Percentiles rank a stretch among this genome's conserved stretches.
Conservation (phyloP, 169 alveolate species). For the Babesia sp. region DNA sequence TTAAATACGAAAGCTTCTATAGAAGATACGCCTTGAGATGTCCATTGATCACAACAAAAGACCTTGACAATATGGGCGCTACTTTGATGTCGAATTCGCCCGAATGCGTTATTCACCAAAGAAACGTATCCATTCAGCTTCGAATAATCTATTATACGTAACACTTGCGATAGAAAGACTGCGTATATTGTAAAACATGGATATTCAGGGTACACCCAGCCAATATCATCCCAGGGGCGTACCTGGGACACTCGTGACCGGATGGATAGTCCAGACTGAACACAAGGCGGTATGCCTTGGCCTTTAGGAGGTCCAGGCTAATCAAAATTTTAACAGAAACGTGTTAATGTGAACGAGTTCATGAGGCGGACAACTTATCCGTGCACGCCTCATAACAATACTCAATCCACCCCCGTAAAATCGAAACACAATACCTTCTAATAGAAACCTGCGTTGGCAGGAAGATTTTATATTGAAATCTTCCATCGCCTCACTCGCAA, state of each 20-base stretch:
- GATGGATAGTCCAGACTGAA: not conserved
- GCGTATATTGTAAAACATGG: too few species aligned
- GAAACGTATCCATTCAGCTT: too few species aligned
- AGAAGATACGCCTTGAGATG: too few species aligned
- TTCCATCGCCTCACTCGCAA: not conserved
- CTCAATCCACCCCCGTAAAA: not conserved
- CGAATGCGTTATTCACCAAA: too few species aligned
- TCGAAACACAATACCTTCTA: not conserved
- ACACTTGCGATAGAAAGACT: too few species aligned
- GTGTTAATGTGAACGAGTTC: not conserved
- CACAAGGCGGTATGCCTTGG: not conserved
- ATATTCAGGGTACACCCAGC: too few species aligned
- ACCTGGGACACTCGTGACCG: not conserved
- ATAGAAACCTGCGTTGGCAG: not conserved
- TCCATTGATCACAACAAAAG: too few species aligned
- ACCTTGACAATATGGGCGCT: too few species aligned
- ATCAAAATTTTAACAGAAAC: too few species aligned
- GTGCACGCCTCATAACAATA: conserved; percentile 12
- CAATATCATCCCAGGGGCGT: not conserved
- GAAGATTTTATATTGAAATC: not conserved
- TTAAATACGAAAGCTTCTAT: too few species aligned
- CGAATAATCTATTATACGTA: too few species aligned
- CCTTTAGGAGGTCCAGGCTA: not conserved
- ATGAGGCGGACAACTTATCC: not conserved
- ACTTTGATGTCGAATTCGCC: too few species aligned